Conservation (phyloP, 768 basidiomycete genomes). For the Fibroporia radiculosa region DNA sequence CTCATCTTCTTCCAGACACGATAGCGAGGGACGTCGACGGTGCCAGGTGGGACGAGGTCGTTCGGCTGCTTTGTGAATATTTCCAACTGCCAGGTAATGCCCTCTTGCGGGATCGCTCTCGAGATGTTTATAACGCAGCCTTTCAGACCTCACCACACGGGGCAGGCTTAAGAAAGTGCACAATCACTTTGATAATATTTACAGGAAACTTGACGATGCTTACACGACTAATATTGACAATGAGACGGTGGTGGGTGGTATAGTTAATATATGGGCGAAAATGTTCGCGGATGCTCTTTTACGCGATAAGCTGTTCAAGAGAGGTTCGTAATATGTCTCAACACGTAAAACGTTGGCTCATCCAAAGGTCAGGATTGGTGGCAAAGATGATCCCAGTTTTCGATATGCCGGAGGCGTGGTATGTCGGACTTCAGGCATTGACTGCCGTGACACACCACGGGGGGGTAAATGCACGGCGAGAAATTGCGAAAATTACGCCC, state of each 20-base stretch:
- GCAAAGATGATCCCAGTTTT: constrained; percentile 50
- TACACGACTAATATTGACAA: constrained; percentile 35
- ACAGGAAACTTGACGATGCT: constrained; percentile 36
- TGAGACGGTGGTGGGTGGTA: constrained; percentile 29
- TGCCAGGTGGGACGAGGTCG: constrained; percentile 41
- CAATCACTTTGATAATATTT: constrained; percentile 44
- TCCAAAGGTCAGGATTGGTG: constrained; percentile 38
- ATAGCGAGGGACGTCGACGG: constrained; percentile 38
- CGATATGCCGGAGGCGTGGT: constrained; percentile 37
- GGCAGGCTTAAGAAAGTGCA: constrained; percentile 56
- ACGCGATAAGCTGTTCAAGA: constrained; percentile 11
- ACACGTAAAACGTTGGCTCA: neutral
- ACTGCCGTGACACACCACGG: constrained; percentile 55
- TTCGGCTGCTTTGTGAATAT: constrained; percentile 38
- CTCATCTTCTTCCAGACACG: constrained; percentile 14
- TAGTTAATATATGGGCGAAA: constrained; percentile 13
- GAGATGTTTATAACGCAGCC: constrained; percentile 2
- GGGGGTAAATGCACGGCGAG: constrained; percentile 36
- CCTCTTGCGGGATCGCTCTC: no score
- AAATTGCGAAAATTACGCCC: constrained; percentile 38
- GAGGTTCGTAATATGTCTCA: constrained; percentile 4
- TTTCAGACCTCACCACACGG: constrained; percentile 42
- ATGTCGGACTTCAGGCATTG: constrained; percentile 45
- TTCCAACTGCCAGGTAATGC: constrained; percentile 46
- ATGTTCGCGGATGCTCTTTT: constrained; percentile 12